Evolutionary conservation across 2,329 filamentous ascomycete species (phyloP).

Genomic region (Pezicula neosporulosa): DNA sequence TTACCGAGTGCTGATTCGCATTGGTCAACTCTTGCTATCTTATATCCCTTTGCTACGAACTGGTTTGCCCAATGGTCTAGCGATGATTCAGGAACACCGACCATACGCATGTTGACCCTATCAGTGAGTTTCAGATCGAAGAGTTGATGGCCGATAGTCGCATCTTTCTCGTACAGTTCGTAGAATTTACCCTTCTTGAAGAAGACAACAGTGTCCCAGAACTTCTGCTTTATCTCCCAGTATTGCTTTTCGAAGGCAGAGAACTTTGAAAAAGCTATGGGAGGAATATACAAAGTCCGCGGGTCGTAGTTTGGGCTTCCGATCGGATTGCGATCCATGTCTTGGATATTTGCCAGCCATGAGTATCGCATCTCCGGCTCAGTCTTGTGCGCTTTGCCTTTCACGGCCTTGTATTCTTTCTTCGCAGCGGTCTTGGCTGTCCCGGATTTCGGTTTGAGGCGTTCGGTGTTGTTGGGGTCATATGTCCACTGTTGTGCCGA

Average conservation of each 20-base stretch:
- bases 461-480: slow-evolving; percentile 55
- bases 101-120: slow-evolving; percentile 99
- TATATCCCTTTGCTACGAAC: slow-evolving; percentile 96
- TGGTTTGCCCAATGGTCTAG: slow-evolving; percentile 98
- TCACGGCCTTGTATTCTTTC: slow-evolving; percentile 34
- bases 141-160: slow-evolving; percentile 90
- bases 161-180: slow-evolving; percentile 96
- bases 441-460: slow-evolving; percentile 42
- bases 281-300: slow-evolving; percentile 85
- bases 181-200: slow-evolving; percentile 99
- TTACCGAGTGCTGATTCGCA: slow-evolving; percentile 94
- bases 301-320: slow-evolving; percentile 88
- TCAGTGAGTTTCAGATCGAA: slow-evolving; percentile 98
- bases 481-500: slow-evolving; percentile 82
- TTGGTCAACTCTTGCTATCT: slow-evolving; percentile 94
- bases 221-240: slow-evolving; percentile 98
- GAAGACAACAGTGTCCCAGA: slow-evolving; percentile 96
- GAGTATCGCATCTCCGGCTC: slow-evolving; percentile 85
- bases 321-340: slow-evolving; percentile 77
- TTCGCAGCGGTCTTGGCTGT: slow-evolving; percentile 32
- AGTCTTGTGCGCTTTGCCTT: slow-evolving; percentile 68
- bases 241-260: slow-evolving; percentile 97
- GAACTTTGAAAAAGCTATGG: slow-evolving; percentile 74
- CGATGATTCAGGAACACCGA: slow-evolving; percentile 92
- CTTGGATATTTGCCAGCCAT: slow-evolving; percentile 83